Base-by-base conservation (phyloP, 2,329 filamentous ascomycete genomes). In the Cercospora zeae-maydis region DNA sequence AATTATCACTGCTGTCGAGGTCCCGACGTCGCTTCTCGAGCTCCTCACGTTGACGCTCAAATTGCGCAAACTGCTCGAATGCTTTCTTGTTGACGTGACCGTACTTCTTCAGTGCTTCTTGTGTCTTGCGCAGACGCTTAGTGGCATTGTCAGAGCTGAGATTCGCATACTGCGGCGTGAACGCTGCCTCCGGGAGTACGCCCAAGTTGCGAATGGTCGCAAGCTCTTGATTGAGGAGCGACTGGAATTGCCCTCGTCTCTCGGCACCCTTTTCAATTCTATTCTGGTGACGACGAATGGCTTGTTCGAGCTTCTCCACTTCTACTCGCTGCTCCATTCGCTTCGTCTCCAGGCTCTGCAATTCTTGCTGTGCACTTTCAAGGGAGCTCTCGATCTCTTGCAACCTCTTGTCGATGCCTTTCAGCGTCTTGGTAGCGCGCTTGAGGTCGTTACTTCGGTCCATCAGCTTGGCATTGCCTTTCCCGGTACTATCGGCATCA, bases 71-170 rank as follows among this genome's bases (percentile, higher is more conserved):
- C 76, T 99, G 95, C 78, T 99, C 96, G 74, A 98, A 96, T 0
- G 95, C 95, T 79, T 99, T 98, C 80, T 98, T 99, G 84, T 99
- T 99, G 79, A 99, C 93, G 72, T 97, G 92, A 60, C 92, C 92
- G 79, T 95, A 98, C 75, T 97, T 96, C 80, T 98, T 98, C 59
- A 98, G 82, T 0, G 90, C 88, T 70, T 96, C 91, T 67, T 96
- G 96, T 72, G 93, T 92, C 73, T 93, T 96, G 78, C 95, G 92
- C 24, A 98, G 85, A 61, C 88, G 88, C 72, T 84, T 84, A 58
- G 83, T 82, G 59, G 74, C 78, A 69, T 75, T 86, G 66, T 93
- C 91, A 27, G 88, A 87, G 69, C 92, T 89, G 76, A 92, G 89
- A 69, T 88, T 89, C 72, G 91, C 87, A 75, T 96, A 99, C 8